A percentile compares a stretch with the other conserved stretches of the same genome.
These are phyloP conservation scores for Xylaria acuta DNA, from an alignment of 495 filamentous ascomycete species.

Conservation along the genomic window DNA sequence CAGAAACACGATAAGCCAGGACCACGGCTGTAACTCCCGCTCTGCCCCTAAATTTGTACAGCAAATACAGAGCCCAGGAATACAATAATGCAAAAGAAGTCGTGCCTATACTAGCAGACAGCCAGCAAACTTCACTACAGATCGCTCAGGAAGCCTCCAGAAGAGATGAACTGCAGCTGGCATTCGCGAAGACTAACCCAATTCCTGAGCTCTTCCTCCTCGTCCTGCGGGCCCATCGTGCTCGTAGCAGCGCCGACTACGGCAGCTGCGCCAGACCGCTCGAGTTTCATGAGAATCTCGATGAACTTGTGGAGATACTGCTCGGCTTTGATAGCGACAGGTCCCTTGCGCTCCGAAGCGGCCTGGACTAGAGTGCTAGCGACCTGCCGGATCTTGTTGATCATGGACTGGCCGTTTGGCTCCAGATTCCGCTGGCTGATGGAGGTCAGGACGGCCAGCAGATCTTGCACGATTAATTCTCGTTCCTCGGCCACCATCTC, in stretches of 20 bases:
- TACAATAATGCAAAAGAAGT: not conserved
- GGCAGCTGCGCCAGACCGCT: constrained; percentile 54
- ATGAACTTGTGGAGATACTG: constrained; percentile 71
- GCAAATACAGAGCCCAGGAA: not conserved
- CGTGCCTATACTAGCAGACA: not conserved
- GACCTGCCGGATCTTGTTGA: constrained; percentile 74
- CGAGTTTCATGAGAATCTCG: constrained; percentile 72
- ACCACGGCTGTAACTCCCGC: not conserved
- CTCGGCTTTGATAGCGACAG: constrained; percentile 62
- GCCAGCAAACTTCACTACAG: constrained; percentile 17
- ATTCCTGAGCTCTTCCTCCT: constrained; percentile 72
- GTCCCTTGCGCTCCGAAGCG: constrained; percentile 62
- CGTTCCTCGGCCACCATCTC: constrained; percentile 69
- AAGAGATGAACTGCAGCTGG: constrained; percentile 72
- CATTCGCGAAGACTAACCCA: constrained; percentile 80
- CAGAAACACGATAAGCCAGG: not conserved
- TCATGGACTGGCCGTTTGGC: constrained; percentile 76
- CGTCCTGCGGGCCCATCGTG: constrained; percentile 58
- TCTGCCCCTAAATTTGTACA: constrained; percentile 8
- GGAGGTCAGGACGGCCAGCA: constrained; percentile 70
- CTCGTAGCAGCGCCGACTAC: constrained; percentile 39
- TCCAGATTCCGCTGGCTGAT: constrained; percentile 83
- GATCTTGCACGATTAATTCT: constrained; percentile 75
- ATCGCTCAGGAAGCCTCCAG: constrained; percentile 57
- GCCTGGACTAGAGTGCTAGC: constrained; percentile 75